Percentiles rank a stretch among this genome's conserved stretches.
Evolutionary conservation across 164 flowering plant species (phyloP).

Genomic region (Buxus sempervirens): DNA sequence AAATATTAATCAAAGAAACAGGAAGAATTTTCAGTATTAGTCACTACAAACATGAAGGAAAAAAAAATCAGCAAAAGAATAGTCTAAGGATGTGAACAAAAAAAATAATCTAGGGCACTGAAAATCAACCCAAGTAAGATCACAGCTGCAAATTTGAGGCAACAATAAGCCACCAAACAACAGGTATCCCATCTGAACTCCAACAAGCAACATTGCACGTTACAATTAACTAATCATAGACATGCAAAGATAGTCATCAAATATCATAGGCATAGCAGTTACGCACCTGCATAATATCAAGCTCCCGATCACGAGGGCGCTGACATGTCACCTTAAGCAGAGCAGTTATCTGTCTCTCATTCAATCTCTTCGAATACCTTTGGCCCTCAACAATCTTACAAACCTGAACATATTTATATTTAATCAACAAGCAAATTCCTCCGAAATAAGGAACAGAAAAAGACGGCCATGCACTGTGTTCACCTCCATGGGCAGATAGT

Average conservation of each 20-base stretch:
- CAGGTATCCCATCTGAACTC: neutral
- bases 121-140: too few species aligned
- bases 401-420: constrained; percentile 37
- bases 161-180: neutral
- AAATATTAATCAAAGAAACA: neutral
- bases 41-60: neutral
- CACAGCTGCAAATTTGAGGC: too few species aligned
- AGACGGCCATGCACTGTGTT: neutral
- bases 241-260: neutral
- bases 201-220: neutral
- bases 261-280: neutral
- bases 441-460: neutral
- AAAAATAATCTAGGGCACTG: too few species aligned
- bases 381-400: constrained; percentile 92
- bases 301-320: constrained; percentile 70
- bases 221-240: neutral
- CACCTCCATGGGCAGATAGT: constrained; percentile 98
- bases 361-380: constrained; percentile 72
- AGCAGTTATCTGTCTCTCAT: constrained; percentile 72
- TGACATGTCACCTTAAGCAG: constrained; percentile 76
- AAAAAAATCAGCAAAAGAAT: too few species aligned
- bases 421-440: constrained; percentile 4
- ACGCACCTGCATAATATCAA: constrained; percentile 60
- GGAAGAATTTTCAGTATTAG: neutral
- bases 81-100: too few species aligned